Evolutionary conservation across 1,139 yeast species (phyloP).

Genomic region (Yamadazyma mexicana): DNA sequence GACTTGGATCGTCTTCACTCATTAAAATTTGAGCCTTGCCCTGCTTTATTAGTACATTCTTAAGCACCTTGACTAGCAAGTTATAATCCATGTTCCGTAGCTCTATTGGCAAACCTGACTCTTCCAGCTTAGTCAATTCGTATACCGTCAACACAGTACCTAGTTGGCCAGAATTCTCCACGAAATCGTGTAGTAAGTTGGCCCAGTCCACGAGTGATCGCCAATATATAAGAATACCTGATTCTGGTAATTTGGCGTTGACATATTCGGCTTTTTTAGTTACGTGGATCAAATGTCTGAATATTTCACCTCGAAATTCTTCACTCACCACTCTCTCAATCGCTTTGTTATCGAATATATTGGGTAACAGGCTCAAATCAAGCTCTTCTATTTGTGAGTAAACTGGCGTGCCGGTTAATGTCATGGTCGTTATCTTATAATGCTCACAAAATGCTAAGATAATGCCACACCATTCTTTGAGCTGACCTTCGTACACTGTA

Average conservation of each 20-base stretch:
- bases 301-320: constrained; percentile 56
- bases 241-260: constrained; percentile 38
- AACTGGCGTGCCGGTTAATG: constrained; percentile 28
- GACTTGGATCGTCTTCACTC: constrained; percentile 48
- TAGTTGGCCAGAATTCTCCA: constrained; percentile 74
- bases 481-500: constrained; percentile 74
- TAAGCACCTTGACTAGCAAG: constrained; percentile 55
- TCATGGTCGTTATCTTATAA: constrained; percentile 45
- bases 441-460: constrained; percentile 58
- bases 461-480: constrained; percentile 46
- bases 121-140: constrained; percentile 70
- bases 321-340: constrained; percentile 56
- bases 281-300: constrained; percentile 55
- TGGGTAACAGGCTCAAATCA: constrained; percentile 23
- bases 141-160: constrained; percentile 80
- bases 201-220: constrained; percentile 78
- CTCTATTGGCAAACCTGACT: constrained; percentile 53
- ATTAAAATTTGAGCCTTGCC: constrained; percentile 68
- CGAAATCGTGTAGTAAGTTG: constrained; percentile 41
- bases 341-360: constrained; percentile 48
- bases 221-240: constrained; percentile 65
- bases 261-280: constrained; percentile 55
- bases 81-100: constrained; percentile 63
- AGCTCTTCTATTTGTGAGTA: constrained; percentile 28
- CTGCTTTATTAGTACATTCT: constrained; percentile 57